Conservation (phyloP, 345 rosid species). For the Eucalyptus virginea region DNA sequence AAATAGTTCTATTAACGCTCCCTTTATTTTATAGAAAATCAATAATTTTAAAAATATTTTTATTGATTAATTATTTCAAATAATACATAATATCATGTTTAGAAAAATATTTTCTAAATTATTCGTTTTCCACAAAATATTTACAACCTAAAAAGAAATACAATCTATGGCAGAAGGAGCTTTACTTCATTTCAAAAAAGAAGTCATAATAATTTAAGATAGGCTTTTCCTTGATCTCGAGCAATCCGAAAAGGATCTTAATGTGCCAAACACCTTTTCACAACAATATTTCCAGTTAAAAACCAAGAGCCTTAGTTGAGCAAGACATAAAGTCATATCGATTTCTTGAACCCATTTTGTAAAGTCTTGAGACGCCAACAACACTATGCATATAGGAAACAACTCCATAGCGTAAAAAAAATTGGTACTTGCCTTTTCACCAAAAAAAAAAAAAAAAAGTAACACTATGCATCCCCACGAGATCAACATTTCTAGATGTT, state of each 20-base stretch:
- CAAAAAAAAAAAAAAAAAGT: too few relatives aligned
- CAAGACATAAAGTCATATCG: background rate
- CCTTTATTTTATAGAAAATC: rapidly evolving
- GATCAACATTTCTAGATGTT: background rate
- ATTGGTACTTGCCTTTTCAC: too few relatives aligned
- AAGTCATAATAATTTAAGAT: background rate
- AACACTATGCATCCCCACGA: too few relatives aligned
- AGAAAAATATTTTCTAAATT: background rate
- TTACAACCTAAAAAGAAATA: background rate
- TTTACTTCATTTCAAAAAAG: background rate
- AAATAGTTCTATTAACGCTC: background rate
- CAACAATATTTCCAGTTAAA: background rate
- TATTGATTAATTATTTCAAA: background rate
- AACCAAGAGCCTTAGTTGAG: background rate
- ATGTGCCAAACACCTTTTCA: background rate
- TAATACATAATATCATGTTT: rapidly evolving
- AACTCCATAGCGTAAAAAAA: too few relatives aligned
- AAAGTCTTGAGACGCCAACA: background rate
- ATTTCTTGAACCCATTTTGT: background rate
- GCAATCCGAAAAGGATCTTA: background rate
- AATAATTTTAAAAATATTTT: background rate
- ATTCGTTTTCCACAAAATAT: rapidly evolving
- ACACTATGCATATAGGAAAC: background rate
- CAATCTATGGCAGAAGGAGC: background rate
- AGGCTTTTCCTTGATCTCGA: background rate